These are phyloP conservation scores for Ceriops zippeliana DNA, from an alignment of 345 rosid genomes.

Conservation along the genomic window DNA sequence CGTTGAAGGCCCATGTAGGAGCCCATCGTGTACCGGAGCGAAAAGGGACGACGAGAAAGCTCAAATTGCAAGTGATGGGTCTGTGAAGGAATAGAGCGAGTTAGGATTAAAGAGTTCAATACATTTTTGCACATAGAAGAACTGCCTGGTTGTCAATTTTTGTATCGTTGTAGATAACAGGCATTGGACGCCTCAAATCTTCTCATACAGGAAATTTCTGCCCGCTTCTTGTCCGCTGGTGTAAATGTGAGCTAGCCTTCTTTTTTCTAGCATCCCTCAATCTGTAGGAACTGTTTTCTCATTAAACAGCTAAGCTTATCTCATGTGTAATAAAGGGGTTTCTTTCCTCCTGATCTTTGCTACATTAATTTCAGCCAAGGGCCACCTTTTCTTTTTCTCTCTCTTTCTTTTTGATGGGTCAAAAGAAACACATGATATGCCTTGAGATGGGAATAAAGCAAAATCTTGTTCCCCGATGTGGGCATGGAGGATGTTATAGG, in stretches of 20 bases:
- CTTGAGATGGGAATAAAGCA: too few relatives aligned
- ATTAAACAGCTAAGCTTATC: not conserved
- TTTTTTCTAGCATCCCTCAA: constrained; percentile 31
- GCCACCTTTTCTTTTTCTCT: too few relatives aligned
- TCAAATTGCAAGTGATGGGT: constrained; percentile 3
- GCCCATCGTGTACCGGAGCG: constrained; percentile 1
- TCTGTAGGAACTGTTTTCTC: constrained; percentile 23
- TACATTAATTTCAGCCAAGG: too few relatives aligned
- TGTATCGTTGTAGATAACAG: constrained; percentile 27
- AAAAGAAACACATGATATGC: too few relatives aligned
- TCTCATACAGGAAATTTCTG: constrained; percentile 19
- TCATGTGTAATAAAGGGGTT: too few relatives aligned
- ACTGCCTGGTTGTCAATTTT: constrained; percentile 39
- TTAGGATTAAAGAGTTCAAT: constrained; percentile 8
- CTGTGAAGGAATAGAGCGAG: not conserved
- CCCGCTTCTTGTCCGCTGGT: constrained; percentile 11
- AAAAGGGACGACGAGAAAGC: constrained; percentile 14
- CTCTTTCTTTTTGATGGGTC: too few relatives aligned
- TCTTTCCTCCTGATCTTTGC: too few relatives aligned
- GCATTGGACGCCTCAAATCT: constrained; percentile 7
- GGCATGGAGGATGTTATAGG: too few relatives aligned
- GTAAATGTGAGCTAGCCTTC: constrained; percentile 41
- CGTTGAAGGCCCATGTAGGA: not conserved
- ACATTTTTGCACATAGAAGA: constrained; percentile 6
- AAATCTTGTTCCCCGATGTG: too few relatives aligned